Percentiles rank a stretch among this genome's conserved stretches.
phyloP scores from a whole-genome alignment of 2,329 filamentous ascomycete species.

The Leptoxyphium fumago region DNA sequence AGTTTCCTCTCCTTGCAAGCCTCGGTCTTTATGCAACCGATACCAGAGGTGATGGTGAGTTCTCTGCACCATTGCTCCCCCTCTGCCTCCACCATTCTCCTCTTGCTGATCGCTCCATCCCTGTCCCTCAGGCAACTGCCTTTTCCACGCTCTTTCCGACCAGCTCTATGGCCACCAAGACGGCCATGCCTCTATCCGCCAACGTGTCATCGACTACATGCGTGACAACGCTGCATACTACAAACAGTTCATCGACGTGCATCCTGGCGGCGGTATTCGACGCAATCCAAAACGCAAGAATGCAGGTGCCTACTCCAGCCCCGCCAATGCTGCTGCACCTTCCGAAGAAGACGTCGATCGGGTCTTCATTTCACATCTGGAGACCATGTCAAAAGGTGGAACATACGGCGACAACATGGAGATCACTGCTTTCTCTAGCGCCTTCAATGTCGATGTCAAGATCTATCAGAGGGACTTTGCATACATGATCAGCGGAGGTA shows the following conservation, averaged over 20 bases:
- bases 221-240: constrained; percentile 45
- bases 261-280: constrained; percentile 39
- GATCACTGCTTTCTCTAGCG: constrained; percentile 49
- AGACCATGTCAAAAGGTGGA: constrained; percentile 43
- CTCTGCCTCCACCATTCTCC: neutral
- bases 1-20: constrained; percentile 42
- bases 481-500: constrained; percentile 32
- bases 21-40: constrained; percentile 44
- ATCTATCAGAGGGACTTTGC: constrained; percentile 43
- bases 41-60: constrained; percentile 49
- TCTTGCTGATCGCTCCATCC: constrained; percentile 3
- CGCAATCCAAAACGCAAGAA: constrained; percentile 45
- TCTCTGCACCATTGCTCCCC: constrained; percentile 1
- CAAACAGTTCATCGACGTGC: constrained; percentile 46
- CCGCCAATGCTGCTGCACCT: constrained; percentile 32
- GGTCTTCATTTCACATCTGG: constrained; percentile 41
- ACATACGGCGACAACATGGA: constrained; percentile 55
- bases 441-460: constrained; percentile 46
- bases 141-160: constrained; percentile 54
- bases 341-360: constrained; percentile 38
- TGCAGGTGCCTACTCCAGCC: constrained; percentile 31
- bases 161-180: constrained; percentile 49
- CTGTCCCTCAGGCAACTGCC: constrained; percentile 44
- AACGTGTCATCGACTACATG: constrained; percentile 47
- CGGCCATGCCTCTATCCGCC: constrained; percentile 43